A percentile compares a stretch with the other conserved stretches of the same genome.
phyloP scores from a whole-genome alignment of 2,329 filamentous ascomycete species.

The Aspergillus sp. region DNA sequence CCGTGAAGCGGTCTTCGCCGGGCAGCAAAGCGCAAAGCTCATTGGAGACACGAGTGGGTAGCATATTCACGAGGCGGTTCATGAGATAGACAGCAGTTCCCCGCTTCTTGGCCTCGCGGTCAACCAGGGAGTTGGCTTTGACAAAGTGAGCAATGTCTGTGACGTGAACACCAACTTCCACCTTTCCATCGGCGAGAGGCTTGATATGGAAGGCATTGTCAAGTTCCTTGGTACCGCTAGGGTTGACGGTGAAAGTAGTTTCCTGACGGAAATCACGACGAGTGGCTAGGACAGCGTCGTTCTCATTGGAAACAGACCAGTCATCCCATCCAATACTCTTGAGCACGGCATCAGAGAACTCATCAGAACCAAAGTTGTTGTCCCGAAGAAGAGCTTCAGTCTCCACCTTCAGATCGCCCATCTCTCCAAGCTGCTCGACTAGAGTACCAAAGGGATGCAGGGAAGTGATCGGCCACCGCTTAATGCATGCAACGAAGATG shows the following conservation, averaged over 20 bases:
- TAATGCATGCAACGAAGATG: slow-evolving; percentile 98
- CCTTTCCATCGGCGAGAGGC: slow-evolving; percentile 75
- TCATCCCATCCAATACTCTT: slow-evolving; percentile 91
- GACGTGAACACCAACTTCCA: slow-evolving; percentile 94
- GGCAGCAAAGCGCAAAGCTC: slow-evolving; percentile 87
- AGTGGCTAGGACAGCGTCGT: slow-evolving; percentile 69
- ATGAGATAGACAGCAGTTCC: slow-evolving; percentile 94
- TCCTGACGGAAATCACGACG: slow-evolving; percentile 90
- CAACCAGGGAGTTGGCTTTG: slow-evolving; percentile 91
- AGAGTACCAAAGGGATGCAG: slow-evolving; percentile 97
- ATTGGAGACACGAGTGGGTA: slow-evolving; percentile 80
- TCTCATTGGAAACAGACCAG: slow-evolving; percentile 84
- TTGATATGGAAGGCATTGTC: slow-evolving; percentile 94
- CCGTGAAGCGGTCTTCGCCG: slow-evolving; percentile 83
- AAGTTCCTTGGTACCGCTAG: slow-evolving; percentile 82
- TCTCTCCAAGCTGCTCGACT: slow-evolving; percentile 93
- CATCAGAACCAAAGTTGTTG: slow-evolving; percentile 97
- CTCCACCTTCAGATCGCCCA: slow-evolving; percentile 96
- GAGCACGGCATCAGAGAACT: slow-evolving; percentile 94
- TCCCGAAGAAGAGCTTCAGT: slow-evolving; percentile 95
- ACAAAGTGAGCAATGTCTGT: slow-evolving; percentile 96
- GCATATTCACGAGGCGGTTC: slow-evolving; percentile 83
- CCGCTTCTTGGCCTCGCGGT: slow-evolving; percentile 96
- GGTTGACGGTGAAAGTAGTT: slow-evolving; percentile 87
- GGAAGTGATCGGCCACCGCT: slow-evolving; percentile 99